Conservation (phyloP, 495 filamentous ascomycete genomes). For the Penicillium herquei region DNA sequence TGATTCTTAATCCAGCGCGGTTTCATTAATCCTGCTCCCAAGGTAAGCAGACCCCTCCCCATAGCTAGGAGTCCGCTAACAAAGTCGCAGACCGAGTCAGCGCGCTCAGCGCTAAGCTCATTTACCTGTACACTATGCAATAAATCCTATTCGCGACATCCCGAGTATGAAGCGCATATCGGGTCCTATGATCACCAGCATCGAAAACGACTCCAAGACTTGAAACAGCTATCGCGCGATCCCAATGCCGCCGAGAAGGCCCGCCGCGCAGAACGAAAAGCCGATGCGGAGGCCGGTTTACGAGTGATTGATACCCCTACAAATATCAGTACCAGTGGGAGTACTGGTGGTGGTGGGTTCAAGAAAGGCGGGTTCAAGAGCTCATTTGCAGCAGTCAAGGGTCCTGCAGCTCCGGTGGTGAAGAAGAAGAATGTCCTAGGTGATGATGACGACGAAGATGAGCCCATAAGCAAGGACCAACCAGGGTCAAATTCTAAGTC, state of each 20-base stretch:
- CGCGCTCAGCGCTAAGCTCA: slow-evolving; percentile 79
- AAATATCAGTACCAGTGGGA: slow-evolving; percentile 8
- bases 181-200: slow-evolving; percentile 62
- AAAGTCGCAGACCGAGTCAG: slow-evolving; percentile 69
- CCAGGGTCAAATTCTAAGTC: not conserved
- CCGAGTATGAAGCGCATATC: slow-evolving; percentile 63
- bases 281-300: slow-evolving; percentile 54
- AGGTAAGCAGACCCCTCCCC: slow-evolving; percentile 25
- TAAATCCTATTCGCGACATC: slow-evolving; percentile 60
- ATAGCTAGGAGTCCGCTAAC: not conserved
- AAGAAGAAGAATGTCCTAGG: slow-evolving; percentile 43
- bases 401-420: slow-evolving; percentile 25
- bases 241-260: slow-evolving; percentile 59
- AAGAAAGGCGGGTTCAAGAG: slow-evolving; percentile 65
- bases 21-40: slow-evolving; percentile 52
- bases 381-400: slow-evolving; percentile 53
- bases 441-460: slow-evolving; percentile 40
- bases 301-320: slow-evolving; percentile 34
- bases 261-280: slow-evolving; percentile 67
- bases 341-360: slow-evolving; percentile 45
- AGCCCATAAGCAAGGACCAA: not conserved
- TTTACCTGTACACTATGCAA: slow-evolving; percentile 74
- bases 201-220: slow-evolving; percentile 61
- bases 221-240: slow-evolving; percentile 60
- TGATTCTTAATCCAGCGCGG: slow-evolving; percentile 30